These are phyloP conservation scores for Linnemannia hyalina DNA, from an alignment of 192 early-diverging fungal species.

Conservation along the genomic window DNA sequence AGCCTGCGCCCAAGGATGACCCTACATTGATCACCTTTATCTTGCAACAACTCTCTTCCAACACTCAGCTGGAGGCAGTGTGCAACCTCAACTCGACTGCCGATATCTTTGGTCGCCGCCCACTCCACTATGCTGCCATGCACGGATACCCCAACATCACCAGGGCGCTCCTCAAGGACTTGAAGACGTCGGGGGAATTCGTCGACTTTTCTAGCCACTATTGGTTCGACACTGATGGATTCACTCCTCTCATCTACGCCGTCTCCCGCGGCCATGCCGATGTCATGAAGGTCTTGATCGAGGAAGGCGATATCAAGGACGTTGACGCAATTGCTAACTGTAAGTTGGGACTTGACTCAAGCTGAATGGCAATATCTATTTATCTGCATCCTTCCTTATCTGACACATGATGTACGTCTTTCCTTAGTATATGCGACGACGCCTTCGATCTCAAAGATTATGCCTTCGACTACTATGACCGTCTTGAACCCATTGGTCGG, in stretches of 20 bases:
- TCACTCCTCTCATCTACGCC: constrained; percentile 74
- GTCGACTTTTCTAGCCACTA: constrained; percentile 54
- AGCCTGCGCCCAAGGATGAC: constrained; percentile 46
- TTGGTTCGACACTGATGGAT: constrained; percentile 79
- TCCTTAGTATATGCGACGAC: constrained; percentile 3
- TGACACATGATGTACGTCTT: neutral
- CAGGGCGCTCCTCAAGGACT: constrained; percentile 58
- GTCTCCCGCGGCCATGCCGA: constrained; percentile 65
- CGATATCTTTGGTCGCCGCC: constrained; percentile 71
- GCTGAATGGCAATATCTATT: no score
- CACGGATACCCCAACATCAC: constrained; percentile 62
- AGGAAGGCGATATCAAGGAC: constrained; percentile 64
- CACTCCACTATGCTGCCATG: constrained; percentile 75
- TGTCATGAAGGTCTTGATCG: constrained; percentile 64
- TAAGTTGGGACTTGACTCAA: neutral
- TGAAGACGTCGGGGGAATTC: constrained; percentile 58
- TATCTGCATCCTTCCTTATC: no score
- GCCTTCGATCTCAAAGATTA: constrained; percentile 42
- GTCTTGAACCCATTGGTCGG: constrained; percentile 38
- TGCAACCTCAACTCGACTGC: constrained; percentile 49
- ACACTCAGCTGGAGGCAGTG: constrained; percentile 12
- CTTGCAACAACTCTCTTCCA: constrained; percentile 39
- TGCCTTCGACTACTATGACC: constrained; percentile 37
- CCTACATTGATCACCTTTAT: constrained; percentile 54
- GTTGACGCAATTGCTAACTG: constrained; percentile 58